These are phyloP conservation scores for Cenchrus americanus DNA, from an alignment of 176 grass and related monocot species.

Conservation along the genomic window DNA sequence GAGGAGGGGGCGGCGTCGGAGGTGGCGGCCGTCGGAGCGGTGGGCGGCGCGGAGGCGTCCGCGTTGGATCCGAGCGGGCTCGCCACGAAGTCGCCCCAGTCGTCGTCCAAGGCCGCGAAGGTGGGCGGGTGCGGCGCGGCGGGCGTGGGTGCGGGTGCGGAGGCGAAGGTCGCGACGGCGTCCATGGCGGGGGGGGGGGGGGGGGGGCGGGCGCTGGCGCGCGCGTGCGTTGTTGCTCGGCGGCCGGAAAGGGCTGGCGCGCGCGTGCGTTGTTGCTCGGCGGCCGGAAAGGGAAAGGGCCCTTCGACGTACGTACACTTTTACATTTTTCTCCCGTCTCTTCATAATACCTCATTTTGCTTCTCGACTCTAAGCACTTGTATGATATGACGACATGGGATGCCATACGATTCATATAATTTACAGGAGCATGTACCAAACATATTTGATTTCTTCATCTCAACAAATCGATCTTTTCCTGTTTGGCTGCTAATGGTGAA, in stretches of 20 bases:
- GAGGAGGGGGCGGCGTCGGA: background rate
- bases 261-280: background rate
- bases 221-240: background rate
- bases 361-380: too few species aligned
- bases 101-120: constrained; percentile 55
- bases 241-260: constrained; percentile 3
- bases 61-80: constrained; percentile 43
- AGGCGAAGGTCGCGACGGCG: constrained; percentile 49
- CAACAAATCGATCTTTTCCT: too few species aligned
- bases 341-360: too few species aligned
- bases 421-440: too few species aligned
- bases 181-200: constrained; percentile 34
- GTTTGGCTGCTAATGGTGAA: too few species aligned
- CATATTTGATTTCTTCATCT: too few species aligned
- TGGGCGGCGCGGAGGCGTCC: background rate
- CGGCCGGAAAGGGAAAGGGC: background rate
- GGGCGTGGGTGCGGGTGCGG: constrained; percentile 9
- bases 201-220: constrained; percentile 7
- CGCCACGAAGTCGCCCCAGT: constrained; percentile 66
- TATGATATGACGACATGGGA: too few species aligned
- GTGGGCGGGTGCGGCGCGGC: background rate
- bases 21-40: background rate
- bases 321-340: too few species aligned
- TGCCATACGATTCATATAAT: too few species aligned
- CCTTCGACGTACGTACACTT: too few species aligned